phyloP scores from a whole-genome alignment of 805 yeast species.

The Ogataea trehalophila region DNA sequence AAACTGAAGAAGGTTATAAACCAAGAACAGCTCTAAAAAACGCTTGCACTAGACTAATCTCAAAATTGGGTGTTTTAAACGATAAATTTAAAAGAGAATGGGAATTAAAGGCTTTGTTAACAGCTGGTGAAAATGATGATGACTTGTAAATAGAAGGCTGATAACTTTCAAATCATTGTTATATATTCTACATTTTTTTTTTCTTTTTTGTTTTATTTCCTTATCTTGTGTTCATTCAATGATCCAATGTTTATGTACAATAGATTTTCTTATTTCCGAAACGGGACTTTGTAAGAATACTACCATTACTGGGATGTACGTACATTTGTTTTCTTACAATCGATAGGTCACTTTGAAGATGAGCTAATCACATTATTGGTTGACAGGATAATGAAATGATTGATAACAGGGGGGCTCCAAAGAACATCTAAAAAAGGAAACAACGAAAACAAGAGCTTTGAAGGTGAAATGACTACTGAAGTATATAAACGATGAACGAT shows the following conservation, averaged over 20 bases:
- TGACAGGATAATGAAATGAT: no score
- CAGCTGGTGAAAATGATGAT: conserved; percentile 47
- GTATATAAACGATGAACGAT: no score
- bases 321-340: no score
- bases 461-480: no score
- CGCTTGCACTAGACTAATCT: conserved; percentile 81
- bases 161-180: neutral
- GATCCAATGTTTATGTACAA: neutral
- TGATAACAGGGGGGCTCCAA: no score
- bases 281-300: no score
- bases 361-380: no score
- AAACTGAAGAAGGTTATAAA: conserved; percentile 90
- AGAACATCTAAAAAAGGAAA: no score
- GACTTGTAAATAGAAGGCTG: conserved; percentile 8
- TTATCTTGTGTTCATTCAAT: neutral
- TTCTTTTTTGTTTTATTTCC: neutral
- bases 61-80: conserved; percentile 68
- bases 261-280: neutral
- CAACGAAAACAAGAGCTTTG: no score
- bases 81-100: conserved; percentile 87
- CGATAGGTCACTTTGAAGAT: no score
- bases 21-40: conserved; percentile 87
- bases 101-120: conserved; percentile 74
- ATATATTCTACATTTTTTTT: neutral
- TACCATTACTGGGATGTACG: no score